phyloP scores from a whole-genome alignment of 441 rosid genomes.

The Populus tomentosa region DNA sequence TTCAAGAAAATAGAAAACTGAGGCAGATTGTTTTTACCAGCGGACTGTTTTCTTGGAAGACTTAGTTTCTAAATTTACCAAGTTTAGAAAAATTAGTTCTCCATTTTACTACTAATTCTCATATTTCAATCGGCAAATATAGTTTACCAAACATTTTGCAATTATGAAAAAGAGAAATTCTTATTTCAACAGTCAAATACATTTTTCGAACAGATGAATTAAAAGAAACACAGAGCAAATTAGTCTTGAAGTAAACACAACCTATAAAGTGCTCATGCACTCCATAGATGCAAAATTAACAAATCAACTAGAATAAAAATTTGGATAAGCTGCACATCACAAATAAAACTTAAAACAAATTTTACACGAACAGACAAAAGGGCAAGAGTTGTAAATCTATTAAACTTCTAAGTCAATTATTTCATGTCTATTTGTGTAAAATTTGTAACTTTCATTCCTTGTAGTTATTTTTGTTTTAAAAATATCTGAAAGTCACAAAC shows the following conservation, averaged over 20 bases:
- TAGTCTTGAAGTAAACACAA: not conserved
- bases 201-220: not conserved
- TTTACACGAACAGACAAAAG: not conserved
- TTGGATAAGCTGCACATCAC: not conserved
- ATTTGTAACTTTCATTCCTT: not conserved
- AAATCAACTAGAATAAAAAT: not conserved
- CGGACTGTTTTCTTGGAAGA: not conserved
- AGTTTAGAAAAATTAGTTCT: not conserved
- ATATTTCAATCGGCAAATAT: not conserved
- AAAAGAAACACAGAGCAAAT: not conserved
- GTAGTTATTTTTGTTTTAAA: not conserved
- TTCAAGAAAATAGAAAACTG: not conserved
- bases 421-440: not conserved
- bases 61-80: not conserved
- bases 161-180: not conserved
- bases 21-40: no score
- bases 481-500: not conserved
- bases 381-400: no score
- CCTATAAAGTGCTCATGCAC: not conserved
- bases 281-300: not conserved
- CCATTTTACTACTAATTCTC: not conserved
- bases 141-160: not conserved
- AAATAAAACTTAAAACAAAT: no score
- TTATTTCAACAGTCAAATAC: not conserved
- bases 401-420: not conserved